Evolutionary conservation across 768 basidiomycete species (phyloP), one percentile per base, ranked within the genome.

Genomic region (Auriculariales sp.): DNA sequence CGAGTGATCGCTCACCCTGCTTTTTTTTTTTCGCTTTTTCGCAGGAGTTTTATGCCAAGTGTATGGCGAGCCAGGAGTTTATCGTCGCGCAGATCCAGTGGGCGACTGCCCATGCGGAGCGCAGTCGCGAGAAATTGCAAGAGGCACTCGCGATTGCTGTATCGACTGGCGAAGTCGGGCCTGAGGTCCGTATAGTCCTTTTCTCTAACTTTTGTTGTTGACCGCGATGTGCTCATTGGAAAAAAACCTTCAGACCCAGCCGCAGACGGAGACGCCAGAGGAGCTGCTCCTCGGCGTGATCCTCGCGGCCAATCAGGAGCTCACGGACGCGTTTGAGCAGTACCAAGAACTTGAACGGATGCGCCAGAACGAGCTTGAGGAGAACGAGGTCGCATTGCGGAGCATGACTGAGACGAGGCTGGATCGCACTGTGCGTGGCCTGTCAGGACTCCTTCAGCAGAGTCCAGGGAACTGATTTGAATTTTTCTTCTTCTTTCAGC

Each of bases 31-130:
- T 3, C 24, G 24, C 19, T 12, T 25, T 25, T 44, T 30, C 17
- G 1, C 59, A 94, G 89, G 91, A 93, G 65, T 92, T 91, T 58
- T 77, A 86, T 57, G 58, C 63, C 14, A 86, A 87, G 58, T 91
- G 89, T 60, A 73, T 77, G 28, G 71, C 75, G 3, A 90, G 87
- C 2, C 88, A 90, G 62, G 90, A 91, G 53, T 73, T 92, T 10
- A 78, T 94, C 25, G 81, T 71, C 54, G 79, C 83, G 10, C 91
- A 93, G 64, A 91, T 95, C 57, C 79, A 84, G 5, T 94, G 92
- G 91, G 92, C 92, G 3, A 75, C 79, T 19, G 80, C 88, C 1
- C 76, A 81, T 12, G 90, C 90, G 1, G 82, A 84, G 56, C 77
- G 77, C 42, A 83, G 83, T 6, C 71, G 84, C 29, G 56, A 59